Evolutionary conservation across 192 early-diverging fungal genomes (phyloP).

Genomic region (Coemansia sp.): DNA sequence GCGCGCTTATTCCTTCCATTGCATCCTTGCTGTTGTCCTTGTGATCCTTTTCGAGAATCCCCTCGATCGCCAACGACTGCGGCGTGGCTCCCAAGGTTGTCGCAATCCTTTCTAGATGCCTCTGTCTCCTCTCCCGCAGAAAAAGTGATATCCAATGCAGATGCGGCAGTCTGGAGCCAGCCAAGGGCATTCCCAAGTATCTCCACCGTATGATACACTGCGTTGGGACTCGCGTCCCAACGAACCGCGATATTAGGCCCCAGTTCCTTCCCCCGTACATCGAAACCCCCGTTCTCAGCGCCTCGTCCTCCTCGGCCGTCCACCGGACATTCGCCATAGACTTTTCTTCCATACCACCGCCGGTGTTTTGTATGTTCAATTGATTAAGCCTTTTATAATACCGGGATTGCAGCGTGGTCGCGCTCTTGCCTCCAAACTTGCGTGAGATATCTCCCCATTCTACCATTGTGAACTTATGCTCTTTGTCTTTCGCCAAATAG

Average conservation of each 20-base stretch:
- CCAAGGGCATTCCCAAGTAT: conserved; percentile 13
- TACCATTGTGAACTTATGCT: no score
- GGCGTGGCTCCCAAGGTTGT: neutral
- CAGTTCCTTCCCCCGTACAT: conserved; percentile 28
- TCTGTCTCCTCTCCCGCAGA: neutral
- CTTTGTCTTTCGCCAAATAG: neutral
- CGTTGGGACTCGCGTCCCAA: conserved; percentile 18
- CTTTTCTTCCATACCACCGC: neutral
- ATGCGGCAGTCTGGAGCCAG: conserved; percentile 11
- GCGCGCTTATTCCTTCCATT: neutral
- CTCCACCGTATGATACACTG: conserved; percentile 31
- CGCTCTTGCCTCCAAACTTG: neutral
- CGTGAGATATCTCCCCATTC: neutral
- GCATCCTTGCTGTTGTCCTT: neutral
- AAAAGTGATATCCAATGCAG: conserved; percentile 15
- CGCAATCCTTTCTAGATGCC: neutral
- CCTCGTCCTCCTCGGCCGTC: conserved; percentile 35
- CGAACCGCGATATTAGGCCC: conserved; percentile 21
- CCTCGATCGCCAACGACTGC: neutral
- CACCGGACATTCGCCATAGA: neutral
- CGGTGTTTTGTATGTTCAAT: neutral
- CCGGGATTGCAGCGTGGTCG: neutral
- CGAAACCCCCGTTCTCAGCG: conserved; percentile 28
- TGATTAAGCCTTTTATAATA: neutral
- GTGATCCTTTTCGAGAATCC: neutral